Conservation (phyloP, 106 monocot genomes). For the Cymbidium sinense region DNA sequence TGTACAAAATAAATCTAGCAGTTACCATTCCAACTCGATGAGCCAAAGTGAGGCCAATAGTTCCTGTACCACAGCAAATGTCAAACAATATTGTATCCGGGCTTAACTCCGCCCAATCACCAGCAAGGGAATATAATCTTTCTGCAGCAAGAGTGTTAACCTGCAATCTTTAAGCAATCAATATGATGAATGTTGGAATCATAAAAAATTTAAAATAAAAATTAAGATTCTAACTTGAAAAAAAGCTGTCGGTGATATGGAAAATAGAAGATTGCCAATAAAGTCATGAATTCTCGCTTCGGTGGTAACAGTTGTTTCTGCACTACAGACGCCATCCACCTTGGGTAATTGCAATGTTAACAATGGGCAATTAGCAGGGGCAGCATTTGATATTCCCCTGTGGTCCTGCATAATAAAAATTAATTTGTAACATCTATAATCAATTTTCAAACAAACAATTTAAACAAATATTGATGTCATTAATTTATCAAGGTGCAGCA, state of each 20-base stretch:
- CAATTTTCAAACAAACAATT: neutral
- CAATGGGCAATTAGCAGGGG: slow-evolving; percentile 85
- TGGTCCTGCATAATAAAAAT: slow-evolving; percentile 55
- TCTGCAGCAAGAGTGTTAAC: slow-evolving; percentile 98
- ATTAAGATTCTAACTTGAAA: slow-evolving; percentile 62
- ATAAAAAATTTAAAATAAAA: slow-evolving; percentile 3
- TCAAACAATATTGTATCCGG: slow-evolving; percentile 88
- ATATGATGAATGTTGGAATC: neutral
- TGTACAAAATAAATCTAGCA: neutral
- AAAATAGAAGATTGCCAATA: slow-evolving; percentile 75
- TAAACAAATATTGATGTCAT: neutral
- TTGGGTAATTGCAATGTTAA: slow-evolving; percentile 41
- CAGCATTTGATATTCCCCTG: slow-evolving; percentile 91
- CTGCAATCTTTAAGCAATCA: slow-evolving; percentile 38
- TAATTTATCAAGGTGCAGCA: neutral
- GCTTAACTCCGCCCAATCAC: slow-evolving; percentile 79
- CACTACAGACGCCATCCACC: slow-evolving; percentile 8
- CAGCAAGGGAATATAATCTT: slow-evolving; percentile 81
- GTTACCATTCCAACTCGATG: slow-evolving; percentile 91
- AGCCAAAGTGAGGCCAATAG: slow-evolving; percentile 89
- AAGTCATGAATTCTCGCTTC: slow-evolving; percentile 87
- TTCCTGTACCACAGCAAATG: slow-evolving; percentile 94
- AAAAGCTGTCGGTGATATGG: slow-evolving; percentile 94
- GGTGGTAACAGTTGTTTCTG: slow-evolving; percentile 9
- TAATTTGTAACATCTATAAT: neutral